Percentiles rank a stretch among this genome's conserved stretches.
Evolutionary conservation across 2,329 filamentous ascomycete genomes (phyloP).

Genomic region (Sphaerulina musiva): DNA sequence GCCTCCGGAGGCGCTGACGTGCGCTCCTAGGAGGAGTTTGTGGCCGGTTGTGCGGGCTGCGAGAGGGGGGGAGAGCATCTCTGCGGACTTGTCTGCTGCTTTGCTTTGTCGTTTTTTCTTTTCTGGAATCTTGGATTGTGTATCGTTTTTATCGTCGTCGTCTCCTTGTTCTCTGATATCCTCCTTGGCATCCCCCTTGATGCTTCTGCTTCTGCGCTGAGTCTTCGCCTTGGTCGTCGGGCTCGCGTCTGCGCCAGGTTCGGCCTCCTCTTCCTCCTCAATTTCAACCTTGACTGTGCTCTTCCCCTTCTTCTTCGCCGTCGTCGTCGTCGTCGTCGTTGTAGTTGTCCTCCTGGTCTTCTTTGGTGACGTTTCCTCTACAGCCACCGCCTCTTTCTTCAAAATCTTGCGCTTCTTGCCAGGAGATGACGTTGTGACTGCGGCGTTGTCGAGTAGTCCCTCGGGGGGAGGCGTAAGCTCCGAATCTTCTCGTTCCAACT

Average conservation of each 20-base stretch:
- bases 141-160: conserved; percentile 9
- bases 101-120: conserved; percentile 43
- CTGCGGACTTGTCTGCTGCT: conserved; percentile 53
- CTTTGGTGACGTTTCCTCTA: background rate
- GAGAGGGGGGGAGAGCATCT: conserved; percentile 55
- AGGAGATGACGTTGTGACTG: conserved; percentile 8
- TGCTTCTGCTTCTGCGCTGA: conserved; percentile 2
- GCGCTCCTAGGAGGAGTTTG: conserved; percentile 82
- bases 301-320: background rate
- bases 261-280: conserved; percentile 16
- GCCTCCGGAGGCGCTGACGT: conserved; percentile 84
- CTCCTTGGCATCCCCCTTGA: conserved; percentile 18
- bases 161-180: conserved; percentile 8
- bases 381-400: conserved; percentile 9
- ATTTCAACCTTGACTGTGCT: conserved; percentile 5
- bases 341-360: background rate
- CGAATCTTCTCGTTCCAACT: conserved; percentile 12
- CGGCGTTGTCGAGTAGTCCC: conserved; percentile 14
- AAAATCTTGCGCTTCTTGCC: conserved; percentile 22
- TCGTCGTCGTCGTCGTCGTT: background rate
- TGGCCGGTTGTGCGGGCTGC: conserved; percentile 63
- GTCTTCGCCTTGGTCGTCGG: conserved; percentile 14
- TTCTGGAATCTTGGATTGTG: conserved; percentile 3
- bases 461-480: conserved; percentile 22
- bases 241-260: conserved; percentile 9